Conservation (phyloP, 805 yeast genomes). For the Starmerella potacharoeniae region DNA sequence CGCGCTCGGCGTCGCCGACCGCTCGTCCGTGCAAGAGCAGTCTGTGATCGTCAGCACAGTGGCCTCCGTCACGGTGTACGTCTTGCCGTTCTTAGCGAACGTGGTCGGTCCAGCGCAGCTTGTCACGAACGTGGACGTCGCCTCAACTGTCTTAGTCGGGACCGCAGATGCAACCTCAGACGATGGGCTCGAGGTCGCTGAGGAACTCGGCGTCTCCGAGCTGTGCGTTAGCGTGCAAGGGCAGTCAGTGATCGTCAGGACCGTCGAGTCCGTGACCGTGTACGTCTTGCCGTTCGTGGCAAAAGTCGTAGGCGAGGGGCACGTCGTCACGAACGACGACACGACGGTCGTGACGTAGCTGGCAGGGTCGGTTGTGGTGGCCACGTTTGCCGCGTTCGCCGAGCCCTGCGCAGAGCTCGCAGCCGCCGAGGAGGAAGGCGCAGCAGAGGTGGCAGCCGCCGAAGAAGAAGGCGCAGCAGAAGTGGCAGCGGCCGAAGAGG, state of each 20-base stretch:
- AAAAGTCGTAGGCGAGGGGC: slow-evolving; percentile 5
- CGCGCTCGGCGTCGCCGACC: not conserved
- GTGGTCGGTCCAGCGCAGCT: slow-evolving; percentile 12
- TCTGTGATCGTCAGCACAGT: slow-evolving; percentile 15
- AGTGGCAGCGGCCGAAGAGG: too few relatives aligned
- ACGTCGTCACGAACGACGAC: not conserved
- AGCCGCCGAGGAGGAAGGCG: too few relatives aligned
- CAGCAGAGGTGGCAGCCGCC: too few relatives aligned
- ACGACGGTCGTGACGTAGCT: not conserved
- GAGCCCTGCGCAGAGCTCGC: not conserved
- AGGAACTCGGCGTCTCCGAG: not conserved
- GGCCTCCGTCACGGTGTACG: slow-evolving; percentile 12
- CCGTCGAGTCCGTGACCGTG: slow-evolving; percentile 4
- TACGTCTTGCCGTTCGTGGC: slow-evolving; percentile 1
- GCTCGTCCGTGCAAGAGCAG: slow-evolving; percentile 16
- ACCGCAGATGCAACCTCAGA: not conserved
- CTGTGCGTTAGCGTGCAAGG: not conserved
- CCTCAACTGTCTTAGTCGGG: not conserved
- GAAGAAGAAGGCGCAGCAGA: too few relatives aligned
- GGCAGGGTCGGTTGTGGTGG: not conserved
- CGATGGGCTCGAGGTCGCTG: not conserved
- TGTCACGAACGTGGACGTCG: slow-evolving; percentile 4
- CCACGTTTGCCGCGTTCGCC: not conserved
- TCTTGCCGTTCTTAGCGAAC: slow-evolving; percentile 4
- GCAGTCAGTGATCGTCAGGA: slow-evolving; percentile 11